A percentile compares a stretch with the other conserved stretches of the same genome.
phyloP scores from a whole-genome alignment of 495 filamentous ascomycete species.

The Echria macrotheca region DNA sequence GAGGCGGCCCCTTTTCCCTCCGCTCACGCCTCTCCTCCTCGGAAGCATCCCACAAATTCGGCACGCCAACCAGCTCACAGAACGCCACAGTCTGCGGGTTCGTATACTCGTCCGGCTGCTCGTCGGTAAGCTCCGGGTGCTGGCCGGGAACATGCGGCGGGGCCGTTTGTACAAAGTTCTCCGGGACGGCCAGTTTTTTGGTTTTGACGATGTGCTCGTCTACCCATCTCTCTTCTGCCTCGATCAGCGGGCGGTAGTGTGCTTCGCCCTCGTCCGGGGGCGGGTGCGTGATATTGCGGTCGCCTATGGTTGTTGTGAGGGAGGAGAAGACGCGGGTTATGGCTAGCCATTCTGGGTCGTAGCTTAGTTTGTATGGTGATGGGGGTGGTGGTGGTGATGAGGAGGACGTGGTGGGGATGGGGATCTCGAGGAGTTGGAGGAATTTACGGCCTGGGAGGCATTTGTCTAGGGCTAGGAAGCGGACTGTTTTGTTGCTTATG shows the following conservation, averaged over 20 bases:
- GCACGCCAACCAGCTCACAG: constrained; percentile 70
- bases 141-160: constrained; percentile 56
- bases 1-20: constrained; percentile 35
- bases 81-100: constrained; percentile 77
- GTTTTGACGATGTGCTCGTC: constrained; percentile 59
- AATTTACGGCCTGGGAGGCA: constrained; percentile 72
- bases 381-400: neutral
- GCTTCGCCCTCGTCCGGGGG: constrained; percentile 58
- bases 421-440: constrained; percentile 66
- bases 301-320: constrained; percentile 54
- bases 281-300: constrained; percentile 42
- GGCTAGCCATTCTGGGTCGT: constrained; percentile 93
- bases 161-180: constrained; percentile 72
- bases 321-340: constrained; percentile 78
- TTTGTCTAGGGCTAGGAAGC: constrained; percentile 89
- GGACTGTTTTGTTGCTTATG: constrained; percentile 69
- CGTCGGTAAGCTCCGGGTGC: constrained; percentile 21
- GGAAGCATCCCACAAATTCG: constrained; percentile 66
- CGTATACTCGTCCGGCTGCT: constrained; percentile 66
- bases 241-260: constrained; percentile 57
- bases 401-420: constrained; percentile 24
- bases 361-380: constrained; percentile 50
- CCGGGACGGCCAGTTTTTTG: constrained; percentile 59
- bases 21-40: constrained; percentile 61
- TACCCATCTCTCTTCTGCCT: constrained; percentile 66